A percentile compares a stretch with the other conserved stretches of the same genome.
These are phyloP conservation scores for Polychaeton citri DNA, from an alignment of 2,329 filamentous ascomycete species.

Conservation along the genomic window DNA sequence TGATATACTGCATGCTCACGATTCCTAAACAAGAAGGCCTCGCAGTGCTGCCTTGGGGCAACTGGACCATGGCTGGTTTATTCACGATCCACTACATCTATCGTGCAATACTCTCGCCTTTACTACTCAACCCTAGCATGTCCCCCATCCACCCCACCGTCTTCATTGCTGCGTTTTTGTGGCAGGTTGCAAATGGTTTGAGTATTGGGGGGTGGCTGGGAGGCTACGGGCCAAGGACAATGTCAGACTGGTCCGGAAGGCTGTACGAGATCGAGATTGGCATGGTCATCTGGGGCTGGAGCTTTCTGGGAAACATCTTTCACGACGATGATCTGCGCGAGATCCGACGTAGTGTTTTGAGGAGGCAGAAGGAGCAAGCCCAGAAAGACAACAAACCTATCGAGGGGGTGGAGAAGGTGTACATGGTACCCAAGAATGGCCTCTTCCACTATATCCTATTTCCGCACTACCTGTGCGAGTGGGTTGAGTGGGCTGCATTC, in stretches of 20 bases:
- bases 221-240: constrained; percentile 59
- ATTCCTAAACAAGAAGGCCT: constrained; percentile 49
- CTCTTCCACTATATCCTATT: constrained; percentile 74
- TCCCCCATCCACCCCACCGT: constrained; percentile 68
- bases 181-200: constrained; percentile 71
- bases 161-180: constrained; percentile 49
- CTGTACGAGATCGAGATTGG: constrained; percentile 44
- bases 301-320: constrained; percentile 68
- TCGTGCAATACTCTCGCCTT: constrained; percentile 69
- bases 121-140: constrained; percentile 77
- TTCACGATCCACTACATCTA: constrained; percentile 80
- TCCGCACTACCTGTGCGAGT: constrained; percentile 92
- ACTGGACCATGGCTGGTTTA: constrained; percentile 59
- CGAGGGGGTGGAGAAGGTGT: constrained; percentile 60
- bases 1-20: constrained; percentile 66
- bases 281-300: constrained; percentile 60
- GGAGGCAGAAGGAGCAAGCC: constrained; percentile 40
- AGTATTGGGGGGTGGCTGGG: constrained; percentile 69
- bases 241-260: constrained; percentile 35
- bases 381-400: constrained; percentile 31
- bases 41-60: constrained; percentile 54
- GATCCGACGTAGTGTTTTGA: constrained; percentile 59
- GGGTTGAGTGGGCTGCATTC: constrained; percentile 90
- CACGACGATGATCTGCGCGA: constrained; percentile 84
- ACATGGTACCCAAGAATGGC: constrained; percentile 72